These are phyloP conservation scores for Mycena kentingensis DNA, from an alignment of 768 basidiomycete species.

Conservation along the genomic window DNA sequence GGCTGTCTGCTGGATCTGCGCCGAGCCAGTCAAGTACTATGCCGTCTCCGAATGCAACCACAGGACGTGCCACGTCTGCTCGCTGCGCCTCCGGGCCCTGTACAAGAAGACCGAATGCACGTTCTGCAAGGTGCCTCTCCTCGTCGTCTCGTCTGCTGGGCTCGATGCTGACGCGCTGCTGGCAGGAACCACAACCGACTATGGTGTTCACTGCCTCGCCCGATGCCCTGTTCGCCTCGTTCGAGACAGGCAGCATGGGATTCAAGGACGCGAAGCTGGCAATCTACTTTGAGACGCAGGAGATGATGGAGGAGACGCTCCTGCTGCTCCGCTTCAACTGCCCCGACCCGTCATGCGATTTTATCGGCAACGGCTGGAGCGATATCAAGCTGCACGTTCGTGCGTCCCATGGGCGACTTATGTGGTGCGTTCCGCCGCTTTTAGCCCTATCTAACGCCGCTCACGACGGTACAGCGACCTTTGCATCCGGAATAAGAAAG, in stretches of 20 bases:
- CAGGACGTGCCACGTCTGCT: constrained; percentile 93
- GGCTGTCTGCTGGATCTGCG: constrained; percentile 87
- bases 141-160: neutral
- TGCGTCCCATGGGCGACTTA: constrained; percentile 68
- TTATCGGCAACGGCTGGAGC: constrained; percentile 84
- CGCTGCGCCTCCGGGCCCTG: constrained; percentile 80
- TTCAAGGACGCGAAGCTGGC: constrained; percentile 73
- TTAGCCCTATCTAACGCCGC: neutral
- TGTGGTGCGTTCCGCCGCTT: constrained; percentile 63
- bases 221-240: constrained; percentile 62
- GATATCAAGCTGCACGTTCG: constrained; percentile 86
- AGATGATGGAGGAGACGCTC: constrained; percentile 94
- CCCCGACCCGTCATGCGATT: constrained; percentile 80
- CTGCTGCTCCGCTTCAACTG: constrained; percentile 94
- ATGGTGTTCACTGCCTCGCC: constrained; percentile 76
- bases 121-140: constrained; percentile 87
- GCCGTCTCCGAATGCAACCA: constrained; percentile 91
- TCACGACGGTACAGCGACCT: constrained; percentile 58
- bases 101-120: constrained; percentile 95
- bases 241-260: constrained; percentile 52
- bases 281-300: constrained; percentile 85
- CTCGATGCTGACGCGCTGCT: neutral
- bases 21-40: constrained; percentile 90
- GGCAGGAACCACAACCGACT: constrained; percentile 70
- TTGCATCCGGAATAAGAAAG: constrained; percentile 87